Conservation (phyloP, 2,329 filamentous ascomycete genomes). For the Colletotrichum destructivum region DNA sequence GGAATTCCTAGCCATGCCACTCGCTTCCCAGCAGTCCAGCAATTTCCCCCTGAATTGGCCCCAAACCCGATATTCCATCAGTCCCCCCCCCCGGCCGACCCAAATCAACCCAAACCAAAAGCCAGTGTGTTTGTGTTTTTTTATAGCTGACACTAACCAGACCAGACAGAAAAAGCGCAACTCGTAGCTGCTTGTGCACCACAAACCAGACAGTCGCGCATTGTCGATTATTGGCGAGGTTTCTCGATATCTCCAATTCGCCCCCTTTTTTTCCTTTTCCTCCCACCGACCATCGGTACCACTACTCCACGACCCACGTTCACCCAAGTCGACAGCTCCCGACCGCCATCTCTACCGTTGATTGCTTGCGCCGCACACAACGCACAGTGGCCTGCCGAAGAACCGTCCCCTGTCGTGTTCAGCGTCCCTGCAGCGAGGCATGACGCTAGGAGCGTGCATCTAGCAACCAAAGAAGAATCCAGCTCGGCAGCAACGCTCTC, state of each 20-base stretch:
- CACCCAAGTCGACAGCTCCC: slow-evolving; percentile 24
- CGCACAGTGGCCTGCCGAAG: slow-evolving; percentile 31
- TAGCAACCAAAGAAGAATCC: slow-evolving; percentile 35
- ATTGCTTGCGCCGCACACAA: slow-evolving; percentile 16
- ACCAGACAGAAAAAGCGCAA: not conserved
- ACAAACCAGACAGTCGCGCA: slow-evolving; percentile 27
- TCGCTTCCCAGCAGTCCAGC: slow-evolving; percentile 37
- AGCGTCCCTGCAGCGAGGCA: slow-evolving; percentile 38
- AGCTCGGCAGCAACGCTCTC: slow-evolving; percentile 28
- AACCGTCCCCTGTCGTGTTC: slow-evolving; percentile 30
- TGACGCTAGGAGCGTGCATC: slow-evolving; percentile 39
- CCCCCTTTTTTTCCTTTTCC: slow-evolving; percentile 22
- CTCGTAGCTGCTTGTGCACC: slow-evolving; percentile 1
- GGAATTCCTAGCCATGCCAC: slow-evolving; percentile 36
- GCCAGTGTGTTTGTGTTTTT: not conserved
- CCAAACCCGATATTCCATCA: slow-evolving; percentile 36
- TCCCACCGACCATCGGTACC: slow-evolving; percentile 23
- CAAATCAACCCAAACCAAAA: slow-evolving; percentile 14
- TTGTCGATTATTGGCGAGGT: slow-evolving; percentile 31
- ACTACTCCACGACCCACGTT: slow-evolving; percentile 18
- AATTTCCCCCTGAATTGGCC: slow-evolving; percentile 42
- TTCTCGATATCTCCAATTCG: slow-evolving; percentile 26
- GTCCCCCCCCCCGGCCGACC: slow-evolving; percentile 13
- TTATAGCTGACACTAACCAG: slow-evolving; percentile 3
- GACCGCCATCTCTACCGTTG: slow-evolving; percentile 18